Conservation (phyloP, 495 filamentous ascomycete species). For the Penicillium goetzii region DNA sequence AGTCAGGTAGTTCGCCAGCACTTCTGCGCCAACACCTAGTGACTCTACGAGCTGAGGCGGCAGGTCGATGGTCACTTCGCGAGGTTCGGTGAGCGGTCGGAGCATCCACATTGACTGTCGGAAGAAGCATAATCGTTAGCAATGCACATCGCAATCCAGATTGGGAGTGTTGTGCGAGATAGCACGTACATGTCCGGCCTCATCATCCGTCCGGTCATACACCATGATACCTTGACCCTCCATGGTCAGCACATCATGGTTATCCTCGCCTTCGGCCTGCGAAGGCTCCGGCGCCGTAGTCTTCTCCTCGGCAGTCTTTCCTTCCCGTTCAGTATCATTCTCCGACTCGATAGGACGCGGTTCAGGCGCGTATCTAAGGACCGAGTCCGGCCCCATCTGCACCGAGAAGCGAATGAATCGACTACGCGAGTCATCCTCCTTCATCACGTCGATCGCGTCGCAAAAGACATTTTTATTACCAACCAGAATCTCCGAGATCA, state of each 20-base stretch:
- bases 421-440: constrained; percentile 89
- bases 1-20: constrained; percentile 91
- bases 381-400: constrained; percentile 70
- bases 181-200: constrained; percentile 81
- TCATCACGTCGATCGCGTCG: constrained; percentile 83
- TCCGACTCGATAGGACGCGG: constrained; percentile 26
- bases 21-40: constrained; percentile 89
- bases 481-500: constrained; percentile 80
- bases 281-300: constrained; percentile 40
- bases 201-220: constrained; percentile 82
- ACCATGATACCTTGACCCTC: constrained; percentile 98
- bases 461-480: constrained; percentile 77
- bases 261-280: constrained; percentile 47
- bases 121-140: constrained; percentile 27
- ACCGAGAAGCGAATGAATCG: constrained; percentile 88
- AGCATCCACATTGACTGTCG: constrained; percentile 99
- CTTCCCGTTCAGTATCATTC: constrained; percentile 10
- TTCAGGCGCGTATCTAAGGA: constrained; percentile 61
- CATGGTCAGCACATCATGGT: constrained; percentile 67
- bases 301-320: constrained; percentile 8
- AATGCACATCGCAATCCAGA: not conserved
- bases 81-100: constrained; percentile 83
- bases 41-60: constrained; percentile 90
- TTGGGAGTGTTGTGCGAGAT: not conserved
- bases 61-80: constrained; percentile 93